Conservation (phyloP, 495 filamentous ascomycete genomes). For the Amorphotheca resinae region DNA sequence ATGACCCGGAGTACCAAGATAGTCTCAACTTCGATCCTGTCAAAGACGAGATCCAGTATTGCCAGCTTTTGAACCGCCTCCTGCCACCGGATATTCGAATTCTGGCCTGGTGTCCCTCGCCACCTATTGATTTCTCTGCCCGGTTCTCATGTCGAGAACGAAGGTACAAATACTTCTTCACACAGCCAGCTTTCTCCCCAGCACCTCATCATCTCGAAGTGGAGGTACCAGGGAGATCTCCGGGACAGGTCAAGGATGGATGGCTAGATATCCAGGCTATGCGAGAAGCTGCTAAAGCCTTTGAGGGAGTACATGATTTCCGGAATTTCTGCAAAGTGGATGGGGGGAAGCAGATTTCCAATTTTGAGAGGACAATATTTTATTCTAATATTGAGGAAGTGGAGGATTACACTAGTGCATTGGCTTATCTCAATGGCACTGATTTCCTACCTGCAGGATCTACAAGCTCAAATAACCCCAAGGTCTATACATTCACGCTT, state of each 20-base stretch:
- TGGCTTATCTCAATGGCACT: constrained; percentile 26
- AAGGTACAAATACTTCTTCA: constrained; percentile 93
- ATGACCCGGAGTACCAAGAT: constrained; percentile 21
- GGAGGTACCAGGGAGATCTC: neutral
- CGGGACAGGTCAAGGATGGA: constrained; percentile 24
- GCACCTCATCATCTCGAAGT: constrained; percentile 24
- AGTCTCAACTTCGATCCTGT: constrained; percentile 55
- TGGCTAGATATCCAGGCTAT: constrained; percentile 76
- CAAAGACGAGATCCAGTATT: constrained; percentile 72
- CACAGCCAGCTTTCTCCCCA: constrained; percentile 73
- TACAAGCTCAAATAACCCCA: constrained; percentile 26
- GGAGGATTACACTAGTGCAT: constrained; percentile 24
- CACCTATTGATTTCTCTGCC: constrained; percentile 69
- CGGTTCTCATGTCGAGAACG: constrained; percentile 88
- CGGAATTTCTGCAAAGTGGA: constrained; percentile 95
- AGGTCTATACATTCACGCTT: constrained; percentile 75
- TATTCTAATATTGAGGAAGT: constrained; percentile 64
- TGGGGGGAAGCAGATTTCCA: constrained; percentile 68
- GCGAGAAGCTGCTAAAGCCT: constrained; percentile 63
- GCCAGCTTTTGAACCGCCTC: constrained; percentile 66
- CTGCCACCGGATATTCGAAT: constrained; percentile 82
- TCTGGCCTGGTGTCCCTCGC: constrained; percentile 83
- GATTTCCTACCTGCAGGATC: constrained; percentile 18
- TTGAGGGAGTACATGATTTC: constrained; percentile 83
- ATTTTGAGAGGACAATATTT: constrained; percentile 66